phyloP scores from a whole-genome alignment of 495 filamentous ascomycete genomes.

The Aspergillus asperescens region DNA sequence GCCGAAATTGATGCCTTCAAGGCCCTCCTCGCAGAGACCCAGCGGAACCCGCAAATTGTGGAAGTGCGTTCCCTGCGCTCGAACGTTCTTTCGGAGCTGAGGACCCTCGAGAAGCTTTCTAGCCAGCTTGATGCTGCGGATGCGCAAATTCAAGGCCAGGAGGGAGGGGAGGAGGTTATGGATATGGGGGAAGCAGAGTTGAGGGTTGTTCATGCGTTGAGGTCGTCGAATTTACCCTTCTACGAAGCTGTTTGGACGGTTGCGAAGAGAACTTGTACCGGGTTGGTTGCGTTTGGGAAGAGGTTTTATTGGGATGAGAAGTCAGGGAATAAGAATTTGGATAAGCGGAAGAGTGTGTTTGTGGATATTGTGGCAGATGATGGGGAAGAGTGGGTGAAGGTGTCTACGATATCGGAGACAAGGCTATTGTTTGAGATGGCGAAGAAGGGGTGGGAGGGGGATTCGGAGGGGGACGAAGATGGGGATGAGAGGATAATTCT shows the following conservation, averaged over 20 bases:
- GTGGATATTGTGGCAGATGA: conserved; percentile 43
- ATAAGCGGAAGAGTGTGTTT: conserved; percentile 26
- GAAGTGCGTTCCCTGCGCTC: conserved; percentile 49
- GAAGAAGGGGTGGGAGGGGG: conserved; percentile 56
- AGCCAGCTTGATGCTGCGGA: conserved; percentile 19
- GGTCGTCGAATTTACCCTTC: conserved; percentile 55
- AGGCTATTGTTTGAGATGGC: conserved; percentile 58
- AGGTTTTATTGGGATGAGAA: conserved; percentile 49
- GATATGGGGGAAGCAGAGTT: conserved; percentile 19
- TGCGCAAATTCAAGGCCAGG: background rate
- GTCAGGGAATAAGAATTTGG: conserved; percentile 8
- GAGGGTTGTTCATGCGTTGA: conserved; percentile 41
- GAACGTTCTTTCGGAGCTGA: conserved; percentile 44
- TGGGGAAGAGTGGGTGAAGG: conserved; percentile 57
- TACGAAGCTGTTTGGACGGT: conserved; percentile 52
- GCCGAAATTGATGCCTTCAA: conserved; percentile 46
- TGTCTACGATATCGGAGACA: conserved; percentile 53
- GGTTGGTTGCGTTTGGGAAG: conserved; percentile 49
- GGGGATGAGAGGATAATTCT: conserved; percentile 36
- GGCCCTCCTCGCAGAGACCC: conserved; percentile 35
- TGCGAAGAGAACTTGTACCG: conserved; percentile 41
- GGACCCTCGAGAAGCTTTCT: conserved; percentile 45
- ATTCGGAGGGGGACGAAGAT: conserved; percentile 27
- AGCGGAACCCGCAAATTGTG: conserved; percentile 47
- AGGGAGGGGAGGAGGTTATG: conserved; percentile 12